A percentile compares a stretch with the other conserved stretches of the same genome.
These are phyloP conservation scores for Hygrocybe coccinea DNA, from an alignment of 768 basidiomycete genomes.

Conservation along the genomic window DNA sequence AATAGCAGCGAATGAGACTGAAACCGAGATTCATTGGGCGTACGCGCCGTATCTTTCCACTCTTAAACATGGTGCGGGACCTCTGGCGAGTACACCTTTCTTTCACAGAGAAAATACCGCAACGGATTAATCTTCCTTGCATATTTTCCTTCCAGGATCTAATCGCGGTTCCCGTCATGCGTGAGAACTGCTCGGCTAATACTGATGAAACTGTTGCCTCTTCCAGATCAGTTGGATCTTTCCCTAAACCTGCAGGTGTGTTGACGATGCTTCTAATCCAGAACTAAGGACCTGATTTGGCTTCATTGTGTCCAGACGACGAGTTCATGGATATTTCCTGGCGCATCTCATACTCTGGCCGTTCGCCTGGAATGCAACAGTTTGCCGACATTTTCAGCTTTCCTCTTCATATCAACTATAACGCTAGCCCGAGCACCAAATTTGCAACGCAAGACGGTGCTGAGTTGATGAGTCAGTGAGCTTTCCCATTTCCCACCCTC, in stretches of 20 bases:
- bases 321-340: conserved; percentile 31
- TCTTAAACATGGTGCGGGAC: conserved; percentile 22
- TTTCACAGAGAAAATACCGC: background rate
- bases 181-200: conserved; percentile 22
- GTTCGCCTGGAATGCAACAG: conserved; percentile 19
- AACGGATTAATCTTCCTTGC: background rate
- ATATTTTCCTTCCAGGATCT: conserved; percentile 24
- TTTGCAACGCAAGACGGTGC: conserved; percentile 18
- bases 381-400: conserved; percentile 16
- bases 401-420: conserved; percentile 11
- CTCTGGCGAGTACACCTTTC: conserved; percentile 20
- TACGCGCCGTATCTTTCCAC: conserved; percentile 32
- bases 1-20: background rate
- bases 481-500: background rate
- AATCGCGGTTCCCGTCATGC: conserved; percentile 28
- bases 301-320: conserved; percentile 8
- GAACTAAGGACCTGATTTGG: conserved; percentile 1
- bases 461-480: conserved; percentile 26
- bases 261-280: background rate
- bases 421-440: conserved; percentile 20
- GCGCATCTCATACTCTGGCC: conserved; percentile 30
- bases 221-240: background rate
- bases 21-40: conserved; percentile 22
- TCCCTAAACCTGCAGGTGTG: background rate
- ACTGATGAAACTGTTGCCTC: background rate